Evolutionary conservation across 2,329 filamentous ascomycete species (phyloP).

Genomic region (Hortaea sp.): DNA sequence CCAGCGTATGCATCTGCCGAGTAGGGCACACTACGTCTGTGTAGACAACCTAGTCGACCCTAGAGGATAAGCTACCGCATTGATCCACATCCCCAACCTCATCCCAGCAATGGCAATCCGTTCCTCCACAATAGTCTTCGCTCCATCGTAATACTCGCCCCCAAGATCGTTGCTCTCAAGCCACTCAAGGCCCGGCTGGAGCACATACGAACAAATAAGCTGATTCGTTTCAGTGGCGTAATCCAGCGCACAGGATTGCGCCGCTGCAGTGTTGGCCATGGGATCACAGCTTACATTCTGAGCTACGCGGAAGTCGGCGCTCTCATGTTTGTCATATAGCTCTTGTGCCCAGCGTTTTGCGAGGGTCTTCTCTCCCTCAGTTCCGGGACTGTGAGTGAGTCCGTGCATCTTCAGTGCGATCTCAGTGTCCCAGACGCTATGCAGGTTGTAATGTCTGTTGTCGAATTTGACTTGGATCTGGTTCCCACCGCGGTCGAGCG

Average conservation of each 20-base stretch:
- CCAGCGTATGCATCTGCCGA: no score
- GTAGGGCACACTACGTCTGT: no score
- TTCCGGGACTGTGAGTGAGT: constrained; percentile 29
- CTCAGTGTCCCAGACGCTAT: constrained; percentile 35
- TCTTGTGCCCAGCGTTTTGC: constrained; percentile 25
- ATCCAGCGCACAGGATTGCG: constrained; percentile 20
- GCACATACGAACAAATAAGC: constrained; percentile 32
- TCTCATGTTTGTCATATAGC: constrained; percentile 28
- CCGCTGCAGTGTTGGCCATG: constrained; percentile 24
- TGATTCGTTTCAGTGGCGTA: constrained; percentile 36
- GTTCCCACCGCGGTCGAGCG: constrained; percentile 34
- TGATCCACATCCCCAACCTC: constrained; percentile 26
- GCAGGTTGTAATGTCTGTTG: constrained; percentile 31
- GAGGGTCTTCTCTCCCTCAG: constrained; percentile 20
- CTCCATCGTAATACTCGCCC: constrained; percentile 23
- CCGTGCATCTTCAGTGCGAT: constrained; percentile 31
- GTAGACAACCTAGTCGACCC: no score
- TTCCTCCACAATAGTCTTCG: constrained; percentile 29
- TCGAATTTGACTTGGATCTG: constrained; percentile 35
- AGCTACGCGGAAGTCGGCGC: constrained; percentile 27
- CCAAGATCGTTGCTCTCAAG: constrained; percentile 29
- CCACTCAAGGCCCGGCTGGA: constrained; percentile 28
- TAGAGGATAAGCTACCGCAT: constrained; percentile 19
- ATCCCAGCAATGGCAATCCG: constrained; percentile 36
- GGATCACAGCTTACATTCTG: constrained; percentile 30